Percentiles rank a stretch among this genome's conserved stretches.
phyloP scores from a whole-genome alignment of 441 rosid genomes.

The Erodium trifolium region DNA sequence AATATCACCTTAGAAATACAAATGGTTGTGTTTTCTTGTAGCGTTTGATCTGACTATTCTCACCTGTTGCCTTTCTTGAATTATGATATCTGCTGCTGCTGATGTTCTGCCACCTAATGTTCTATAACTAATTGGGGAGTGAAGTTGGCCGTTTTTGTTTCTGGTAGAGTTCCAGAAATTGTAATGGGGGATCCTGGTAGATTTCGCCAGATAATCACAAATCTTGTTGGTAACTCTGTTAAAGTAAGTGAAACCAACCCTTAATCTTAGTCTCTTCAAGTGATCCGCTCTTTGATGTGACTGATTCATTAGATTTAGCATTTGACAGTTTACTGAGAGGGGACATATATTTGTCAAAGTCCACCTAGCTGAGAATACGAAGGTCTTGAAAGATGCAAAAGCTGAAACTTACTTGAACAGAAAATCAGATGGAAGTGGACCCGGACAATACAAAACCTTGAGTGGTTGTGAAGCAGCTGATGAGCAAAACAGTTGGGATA shows the following conservation, averaged over 20 bases:
- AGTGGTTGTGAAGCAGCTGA: slow-evolving; percentile 90
- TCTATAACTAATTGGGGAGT: slow-evolving; percentile 24
- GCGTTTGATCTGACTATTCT: slow-evolving; percentile 16
- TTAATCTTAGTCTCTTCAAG: slow-evolving; percentile 12
- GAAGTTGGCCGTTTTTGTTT: slow-evolving; percentile 84
- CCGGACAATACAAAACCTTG: slow-evolving; percentile 48
- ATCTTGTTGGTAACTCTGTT: slow-evolving; percentile 93
- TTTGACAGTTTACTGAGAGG: slow-evolving; percentile 69
- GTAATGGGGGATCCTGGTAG: slow-evolving; percentile 89
- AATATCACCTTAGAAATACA: background rate
- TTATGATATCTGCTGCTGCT: too few species aligned
- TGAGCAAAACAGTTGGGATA: slow-evolving; percentile 72
- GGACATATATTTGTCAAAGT: slow-evolving; percentile 90
- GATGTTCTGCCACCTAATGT: slow-evolving; percentile 12
- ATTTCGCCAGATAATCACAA: slow-evolving; percentile 85
- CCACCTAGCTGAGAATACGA: slow-evolving; percentile 47
- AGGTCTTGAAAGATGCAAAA: slow-evolving; percentile 23
- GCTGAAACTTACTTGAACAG: slow-evolving; percentile 37
- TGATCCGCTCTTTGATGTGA: too few species aligned
- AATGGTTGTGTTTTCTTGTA: background rate
- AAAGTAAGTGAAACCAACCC: slow-evolving; percentile 44
- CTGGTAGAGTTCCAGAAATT: slow-evolving; percentile 76
- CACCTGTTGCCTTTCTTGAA: too few species aligned
- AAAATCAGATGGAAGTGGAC: slow-evolving; percentile 36
- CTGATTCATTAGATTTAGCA: too few species aligned